These are phyloP conservation scores for Fraxinus excelsior DNA, from an alignment of 257 asterid species.

Conservation along the genomic window DNA sequence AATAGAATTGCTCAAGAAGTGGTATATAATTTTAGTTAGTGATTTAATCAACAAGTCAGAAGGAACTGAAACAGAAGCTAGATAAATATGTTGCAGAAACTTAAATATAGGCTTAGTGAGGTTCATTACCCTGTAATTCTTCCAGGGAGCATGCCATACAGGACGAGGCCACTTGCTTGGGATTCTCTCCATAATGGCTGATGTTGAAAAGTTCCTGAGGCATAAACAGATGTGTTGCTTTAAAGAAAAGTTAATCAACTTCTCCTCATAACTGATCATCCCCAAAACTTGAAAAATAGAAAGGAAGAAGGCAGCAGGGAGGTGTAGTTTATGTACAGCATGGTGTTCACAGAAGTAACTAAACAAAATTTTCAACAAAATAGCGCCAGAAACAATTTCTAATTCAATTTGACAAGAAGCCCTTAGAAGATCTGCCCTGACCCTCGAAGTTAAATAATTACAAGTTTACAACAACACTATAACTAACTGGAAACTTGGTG, in stretches of 20 bases:
- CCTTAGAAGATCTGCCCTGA: background rate
- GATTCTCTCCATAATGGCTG: slow-evolving; percentile 98
- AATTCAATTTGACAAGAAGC: slow-evolving; percentile 3
- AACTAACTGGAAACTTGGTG: slow-evolving; percentile 19
- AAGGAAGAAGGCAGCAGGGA: slow-evolving; percentile 1
- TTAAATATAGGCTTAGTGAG: slow-evolving; percentile 6
- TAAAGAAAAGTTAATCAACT: slow-evolving; percentile 15
- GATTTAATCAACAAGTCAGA: background rate
- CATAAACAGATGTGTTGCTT: slow-evolving; percentile 5
- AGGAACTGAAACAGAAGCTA: background rate
- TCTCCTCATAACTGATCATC: background rate
- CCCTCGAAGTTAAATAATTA: background rate
- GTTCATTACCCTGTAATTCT: slow-evolving; percentile 82
- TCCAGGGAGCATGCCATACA: slow-evolving; percentile 94
- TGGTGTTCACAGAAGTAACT: slow-evolving; percentile 1
- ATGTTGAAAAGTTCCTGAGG: slow-evolving; percentile 80
- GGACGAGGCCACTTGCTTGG: slow-evolving; percentile 99
- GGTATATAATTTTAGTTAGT: background rate
- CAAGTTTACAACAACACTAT: background rate
- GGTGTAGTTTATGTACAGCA: slow-evolving; percentile 1
- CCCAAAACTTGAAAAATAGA: slow-evolving; percentile 2
- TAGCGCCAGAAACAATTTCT: background rate
- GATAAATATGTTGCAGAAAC: slow-evolving; percentile 2
- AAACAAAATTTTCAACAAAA: slow-evolving; percentile 14
- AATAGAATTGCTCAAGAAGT: background rate